Percentiles rank a stretch among this genome's conserved stretches.
Conservation (phyloP, 2,329 filamentous ascomycete species). For the Phialophora verrucosa region DNA sequence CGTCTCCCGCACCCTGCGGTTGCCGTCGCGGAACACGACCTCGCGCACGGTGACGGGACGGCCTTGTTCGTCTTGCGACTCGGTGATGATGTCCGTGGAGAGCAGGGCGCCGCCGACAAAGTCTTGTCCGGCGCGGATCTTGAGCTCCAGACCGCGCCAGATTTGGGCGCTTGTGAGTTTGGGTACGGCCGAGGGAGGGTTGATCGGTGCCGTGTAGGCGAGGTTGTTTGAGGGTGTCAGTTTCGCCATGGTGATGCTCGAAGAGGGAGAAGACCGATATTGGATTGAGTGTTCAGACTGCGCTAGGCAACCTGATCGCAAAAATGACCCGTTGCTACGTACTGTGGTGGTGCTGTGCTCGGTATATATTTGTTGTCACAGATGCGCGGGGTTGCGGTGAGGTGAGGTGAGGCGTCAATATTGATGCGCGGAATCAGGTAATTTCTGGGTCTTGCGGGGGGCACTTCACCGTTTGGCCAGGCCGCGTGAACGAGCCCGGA, state of each 20-base stretch:
- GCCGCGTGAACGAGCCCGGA: background rate
- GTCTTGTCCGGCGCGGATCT: conserved; percentile 41
- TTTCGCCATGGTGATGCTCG: background rate
- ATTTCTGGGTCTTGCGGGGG: background rate
- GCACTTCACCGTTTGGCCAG: background rate
- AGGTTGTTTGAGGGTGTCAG: conserved; percentile 43
- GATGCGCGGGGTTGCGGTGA: background rate
- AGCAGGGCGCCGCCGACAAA: conserved; percentile 42
- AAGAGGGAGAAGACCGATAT: background rate
- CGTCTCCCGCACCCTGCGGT: conserved; percentile 38
- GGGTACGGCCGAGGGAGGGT: conserved; percentile 43
- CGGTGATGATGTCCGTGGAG: conserved; percentile 38
- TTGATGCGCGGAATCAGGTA: background rate
- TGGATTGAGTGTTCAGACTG: background rate
- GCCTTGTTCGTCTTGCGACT: conserved; percentile 29
- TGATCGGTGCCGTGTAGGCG: conserved; percentile 48
- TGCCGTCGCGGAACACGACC: conserved; percentile 39
- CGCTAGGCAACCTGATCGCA: no score
- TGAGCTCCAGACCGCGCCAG: conserved; percentile 45
- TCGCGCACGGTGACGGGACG: conserved; percentile 40
- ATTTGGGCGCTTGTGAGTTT: conserved; percentile 45
- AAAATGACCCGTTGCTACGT: background rate
- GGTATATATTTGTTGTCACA: background rate
- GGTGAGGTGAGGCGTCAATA: background rate
- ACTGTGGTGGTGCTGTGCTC: background rate